These are phyloP conservation scores for Kwoniella shivajii DNA, from an alignment of 1,284 basidiomycete species.

Conservation along the genomic window DNA sequence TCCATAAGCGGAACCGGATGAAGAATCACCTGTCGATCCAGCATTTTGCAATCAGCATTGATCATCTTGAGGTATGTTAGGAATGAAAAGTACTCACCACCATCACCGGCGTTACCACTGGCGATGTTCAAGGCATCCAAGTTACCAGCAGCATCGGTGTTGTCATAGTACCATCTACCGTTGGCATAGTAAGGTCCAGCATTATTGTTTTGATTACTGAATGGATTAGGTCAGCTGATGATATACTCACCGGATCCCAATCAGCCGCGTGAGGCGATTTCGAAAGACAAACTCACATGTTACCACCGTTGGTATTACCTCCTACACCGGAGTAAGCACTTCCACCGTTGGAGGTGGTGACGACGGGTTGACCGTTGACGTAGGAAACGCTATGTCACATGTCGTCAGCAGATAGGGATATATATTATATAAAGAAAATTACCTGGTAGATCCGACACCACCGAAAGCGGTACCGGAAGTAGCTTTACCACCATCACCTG, in stretches of 20 bases:
- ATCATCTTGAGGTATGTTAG: background rate
- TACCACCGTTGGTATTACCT: conserved; percentile 35
- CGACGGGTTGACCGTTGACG: conserved; percentile 18
- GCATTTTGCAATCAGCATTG: background rate
- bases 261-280: background rate
- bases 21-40: conserved; percentile 26
- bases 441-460: conserved; percentile 24
- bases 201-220: conserved; percentile 15
- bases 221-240: background rate
- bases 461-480: conserved; percentile 31
- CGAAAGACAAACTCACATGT: conserved; percentile 33
- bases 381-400: conserved; percentile 9
- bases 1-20: conserved; percentile 31
- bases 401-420: background rate
- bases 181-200: conserved; percentile 9
- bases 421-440: conserved; percentile 10
- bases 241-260: background rate
- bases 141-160: conserved; percentile 11
- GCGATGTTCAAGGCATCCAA: conserved; percentile 25
- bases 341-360: conserved; percentile 23
- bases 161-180: conserved; percentile 7
- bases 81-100: conserved; percentile 20
- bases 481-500: conserved; percentile 36
- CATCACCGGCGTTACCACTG: conserved; percentile 30
- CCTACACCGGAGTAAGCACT: conserved; percentile 40